Conservation (phyloP, 1,284 basidiomycete genomes). For the Amylostereum areolatum region DNA sequence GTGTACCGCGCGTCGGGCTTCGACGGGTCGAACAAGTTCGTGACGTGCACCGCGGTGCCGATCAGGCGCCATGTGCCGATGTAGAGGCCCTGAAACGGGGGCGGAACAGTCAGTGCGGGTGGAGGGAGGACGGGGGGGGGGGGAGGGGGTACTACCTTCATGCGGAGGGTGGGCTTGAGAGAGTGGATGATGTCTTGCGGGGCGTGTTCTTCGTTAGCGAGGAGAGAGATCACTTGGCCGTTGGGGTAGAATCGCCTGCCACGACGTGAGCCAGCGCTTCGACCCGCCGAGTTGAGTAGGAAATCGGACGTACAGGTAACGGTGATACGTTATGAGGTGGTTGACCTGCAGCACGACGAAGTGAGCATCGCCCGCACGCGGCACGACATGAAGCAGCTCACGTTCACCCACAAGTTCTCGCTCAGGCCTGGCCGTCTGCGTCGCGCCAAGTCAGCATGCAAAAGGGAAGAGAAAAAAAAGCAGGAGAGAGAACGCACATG, state of each 20-base stretch:
- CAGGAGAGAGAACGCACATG: constrained; percentile 39
- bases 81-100: constrained; percentile 49
- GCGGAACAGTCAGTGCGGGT: constrained; percentile 4
- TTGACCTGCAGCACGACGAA: constrained; percentile 36
- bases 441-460: neutral
- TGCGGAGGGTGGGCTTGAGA: constrained; percentile 70
- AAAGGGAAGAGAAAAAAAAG: neutral
- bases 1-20: constrained; percentile 45
- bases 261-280: no score
- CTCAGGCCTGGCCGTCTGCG: constrained; percentile 68
- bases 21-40: constrained; percentile 50
- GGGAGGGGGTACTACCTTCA: constrained; percentile 52
- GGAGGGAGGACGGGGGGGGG: neutral
- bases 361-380: no score
- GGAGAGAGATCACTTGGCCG: constrained; percentile 80
- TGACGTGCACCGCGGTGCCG: constrained; percentile 53
- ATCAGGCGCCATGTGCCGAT: constrained; percentile 65
- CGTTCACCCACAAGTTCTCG: constrained; percentile 81
- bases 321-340: constrained; percentile 79
- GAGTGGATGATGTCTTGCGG: constrained; percentile 76
- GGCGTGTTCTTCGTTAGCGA: constrained; percentile 74
- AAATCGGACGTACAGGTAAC: constrained; percentile 61
- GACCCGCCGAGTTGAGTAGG: no score
- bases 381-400: constrained; percentile 31
- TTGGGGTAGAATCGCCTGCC: constrained; percentile 82